Percentiles rank a stretch among this genome's conserved stretches.
phyloP scores from a whole-genome alignment of 768 basidiomycete species.

The Vararia minispora region DNA sequence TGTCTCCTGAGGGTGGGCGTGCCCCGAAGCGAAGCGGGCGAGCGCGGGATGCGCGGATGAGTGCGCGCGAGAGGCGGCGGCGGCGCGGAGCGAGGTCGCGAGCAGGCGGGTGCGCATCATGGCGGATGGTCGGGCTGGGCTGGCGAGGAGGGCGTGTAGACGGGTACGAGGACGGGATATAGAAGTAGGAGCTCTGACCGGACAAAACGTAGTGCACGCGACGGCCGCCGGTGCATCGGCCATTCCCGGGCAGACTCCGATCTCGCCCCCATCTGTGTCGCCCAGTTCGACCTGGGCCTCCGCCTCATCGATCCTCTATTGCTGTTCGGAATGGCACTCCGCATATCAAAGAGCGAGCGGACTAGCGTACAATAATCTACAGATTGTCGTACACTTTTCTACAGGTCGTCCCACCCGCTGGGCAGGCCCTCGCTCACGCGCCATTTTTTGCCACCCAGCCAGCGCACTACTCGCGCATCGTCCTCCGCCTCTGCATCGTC shows the following conservation, averaged over 20 bases:
- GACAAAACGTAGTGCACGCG: background rate
- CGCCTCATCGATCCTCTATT: too few relatives aligned
- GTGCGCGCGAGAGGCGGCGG: constrained; percentile 33
- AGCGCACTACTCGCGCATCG: constrained; percentile 38
- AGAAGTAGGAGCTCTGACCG: background rate
- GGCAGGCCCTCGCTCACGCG: constrained; percentile 55
- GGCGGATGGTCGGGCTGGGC: too few relatives aligned
- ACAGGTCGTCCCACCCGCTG: constrained; percentile 24
- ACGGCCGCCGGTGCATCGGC: constrained; percentile 9
- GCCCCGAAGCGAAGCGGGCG: constrained; percentile 38
- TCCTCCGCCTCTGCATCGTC: constrained; percentile 32
- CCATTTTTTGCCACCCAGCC: constrained; percentile 57
- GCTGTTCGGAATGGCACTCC: too few relatives aligned
- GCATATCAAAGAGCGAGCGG: too few relatives aligned
- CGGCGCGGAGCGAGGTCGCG: constrained; percentile 53
- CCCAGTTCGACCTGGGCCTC: background rate
- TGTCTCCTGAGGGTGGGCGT: constrained; percentile 75
- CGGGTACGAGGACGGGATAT: constrained; percentile 6
- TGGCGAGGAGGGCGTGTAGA: constrained; percentile 1
- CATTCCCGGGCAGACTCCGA: constrained; percentile 8
- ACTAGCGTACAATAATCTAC: too few relatives aligned
- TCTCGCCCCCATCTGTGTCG: background rate
- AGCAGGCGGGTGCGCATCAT: constrained; percentile 50
- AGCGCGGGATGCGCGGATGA: constrained; percentile 32
- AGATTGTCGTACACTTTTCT: too few relatives aligned